Base-by-base conservation (phyloP, 2,329 filamentous ascomycete genomes). In the Leptographium lundbergii region DNA sequence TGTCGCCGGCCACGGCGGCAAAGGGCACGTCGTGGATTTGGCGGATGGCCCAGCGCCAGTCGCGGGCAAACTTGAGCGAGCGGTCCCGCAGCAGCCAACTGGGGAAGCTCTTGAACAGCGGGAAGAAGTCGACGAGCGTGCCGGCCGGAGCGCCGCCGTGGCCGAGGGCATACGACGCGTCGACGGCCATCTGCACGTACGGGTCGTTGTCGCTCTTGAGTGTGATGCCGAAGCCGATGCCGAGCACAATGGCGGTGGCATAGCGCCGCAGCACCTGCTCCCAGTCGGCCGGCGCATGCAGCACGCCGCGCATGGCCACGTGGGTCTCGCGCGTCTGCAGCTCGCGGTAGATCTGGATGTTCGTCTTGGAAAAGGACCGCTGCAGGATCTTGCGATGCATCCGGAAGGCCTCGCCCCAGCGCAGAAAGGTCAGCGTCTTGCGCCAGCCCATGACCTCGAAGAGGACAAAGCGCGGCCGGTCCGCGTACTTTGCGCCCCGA, bases 211-310 rank as follows among this genome's bases (percentile, higher is more conserved):
- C 68, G 24, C 65, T 64, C 5, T 69, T 59, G 22, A 76, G 69
- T 4, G 63, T 65, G 54, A 77, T 69, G 9, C 75, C 75, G 61
- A 76, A 77, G 1, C 73, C 73, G 14, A 77, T 74, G 5, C 69
- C 65, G 17, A 77, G 64, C 0, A 76, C 72, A 25, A 76, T 66
- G 6, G 73, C 74, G 0, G 72, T 71, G 9, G 73, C 67, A 48
- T 74, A 76, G 1, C 72, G 69, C 10, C 69, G 63, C 54, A 75
- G 53, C n/a, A 68, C 63, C 4, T 54, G 65, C 42, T 75, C 70
- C 74, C 74, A 76, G 0, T 68, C 62, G 1, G 61, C 62, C 0
- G 73, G 72, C 1, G 63, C 63, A 10, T 64, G 60, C 6, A 70
- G 27, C 3, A 76, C 67, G 6, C 68, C 68, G 24, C 65, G 59